These are phyloP conservation scores for Magnaporthiopsis poae DNA, from an alignment of 2,329 filamentous ascomycete genomes.

Conservation along the genomic window DNA sequence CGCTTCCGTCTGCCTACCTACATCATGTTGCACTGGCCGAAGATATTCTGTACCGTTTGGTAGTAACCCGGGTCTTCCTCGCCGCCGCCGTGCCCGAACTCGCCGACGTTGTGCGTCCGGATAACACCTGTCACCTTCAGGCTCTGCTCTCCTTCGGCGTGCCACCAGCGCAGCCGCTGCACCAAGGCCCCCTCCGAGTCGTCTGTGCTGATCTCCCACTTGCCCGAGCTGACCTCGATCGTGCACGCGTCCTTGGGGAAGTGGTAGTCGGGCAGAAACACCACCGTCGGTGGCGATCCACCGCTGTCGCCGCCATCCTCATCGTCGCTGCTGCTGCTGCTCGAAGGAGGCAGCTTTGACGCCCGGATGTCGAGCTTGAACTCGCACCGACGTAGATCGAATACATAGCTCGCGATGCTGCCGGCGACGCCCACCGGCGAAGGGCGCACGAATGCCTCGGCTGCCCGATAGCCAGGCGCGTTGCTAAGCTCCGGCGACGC, in stretches of 20 bases:
- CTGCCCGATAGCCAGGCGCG: constrained; percentile 69
- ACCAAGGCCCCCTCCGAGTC: constrained; percentile 59
- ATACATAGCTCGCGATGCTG: constrained; percentile 59
- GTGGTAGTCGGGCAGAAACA: constrained; percentile 86
- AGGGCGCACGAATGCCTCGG: constrained; percentile 85
- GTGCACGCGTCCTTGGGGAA: constrained; percentile 66
- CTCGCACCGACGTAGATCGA: constrained; percentile 69
- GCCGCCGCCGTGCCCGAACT: constrained; percentile 36
- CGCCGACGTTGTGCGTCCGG: constrained; percentile 47
- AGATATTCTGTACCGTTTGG: constrained; percentile 45
- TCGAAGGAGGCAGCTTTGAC: constrained; percentile 32
- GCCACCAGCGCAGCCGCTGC: constrained; percentile 86
- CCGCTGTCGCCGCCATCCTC: not conserved
- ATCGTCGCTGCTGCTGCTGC: constrained; percentile 1
- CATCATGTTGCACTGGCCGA: constrained; percentile 44
- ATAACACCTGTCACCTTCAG: constrained; percentile 67
- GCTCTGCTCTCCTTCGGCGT: constrained; percentile 72
- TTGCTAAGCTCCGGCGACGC: constrained; percentile 46
- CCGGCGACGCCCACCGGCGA: constrained; percentile 69
- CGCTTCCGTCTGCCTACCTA: constrained; percentile 19
- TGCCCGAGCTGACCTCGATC: constrained; percentile 72
- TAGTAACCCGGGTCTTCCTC: constrained; percentile 68
- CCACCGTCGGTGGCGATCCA: constrained; percentile 51
- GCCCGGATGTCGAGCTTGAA: constrained; percentile 66
- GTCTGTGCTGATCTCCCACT: constrained; percentile 74